Evolutionary conservation across 176 grass and related monocot genomes (phyloP).

Genomic region (Oryza meyeriana): DNA sequence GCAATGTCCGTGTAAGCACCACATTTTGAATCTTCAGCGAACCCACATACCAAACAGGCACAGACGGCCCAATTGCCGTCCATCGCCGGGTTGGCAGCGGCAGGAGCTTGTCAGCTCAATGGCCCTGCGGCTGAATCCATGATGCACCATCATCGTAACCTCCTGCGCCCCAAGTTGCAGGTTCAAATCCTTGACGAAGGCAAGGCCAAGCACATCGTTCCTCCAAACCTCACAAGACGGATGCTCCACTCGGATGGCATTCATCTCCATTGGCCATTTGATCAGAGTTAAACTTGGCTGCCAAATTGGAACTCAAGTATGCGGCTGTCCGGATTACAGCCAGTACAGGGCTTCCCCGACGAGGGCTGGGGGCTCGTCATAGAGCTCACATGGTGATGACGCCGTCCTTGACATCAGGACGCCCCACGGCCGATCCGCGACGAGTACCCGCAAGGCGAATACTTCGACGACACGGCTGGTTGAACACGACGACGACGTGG

Average conservation of each 20-base stretch:
- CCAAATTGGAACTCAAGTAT: slow-evolving; percentile 8
- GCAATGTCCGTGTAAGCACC: neutral
- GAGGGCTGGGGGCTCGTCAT: neutral
- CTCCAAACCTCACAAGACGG: neutral
- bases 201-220: neutral
- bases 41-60: neutral
- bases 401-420: neutral
- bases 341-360: slow-evolving; percentile 7
- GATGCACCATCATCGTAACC: neutral
- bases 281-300: neutral
- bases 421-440: neutral
- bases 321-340: neutral
- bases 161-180: neutral
- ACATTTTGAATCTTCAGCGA: neutral
- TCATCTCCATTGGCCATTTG: neutral
- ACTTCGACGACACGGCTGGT: neutral
- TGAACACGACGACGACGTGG: neutral
- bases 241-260: neutral
- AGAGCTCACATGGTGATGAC: neutral
- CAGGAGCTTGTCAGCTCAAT: neutral
- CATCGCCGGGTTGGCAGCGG: neutral
- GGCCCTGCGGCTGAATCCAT: neutral
- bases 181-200: neutral
- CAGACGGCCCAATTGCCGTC: neutral
- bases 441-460: neutral